Conservation (phyloP, 1,139 yeast species). For the Arxiozyma bovina region DNA sequence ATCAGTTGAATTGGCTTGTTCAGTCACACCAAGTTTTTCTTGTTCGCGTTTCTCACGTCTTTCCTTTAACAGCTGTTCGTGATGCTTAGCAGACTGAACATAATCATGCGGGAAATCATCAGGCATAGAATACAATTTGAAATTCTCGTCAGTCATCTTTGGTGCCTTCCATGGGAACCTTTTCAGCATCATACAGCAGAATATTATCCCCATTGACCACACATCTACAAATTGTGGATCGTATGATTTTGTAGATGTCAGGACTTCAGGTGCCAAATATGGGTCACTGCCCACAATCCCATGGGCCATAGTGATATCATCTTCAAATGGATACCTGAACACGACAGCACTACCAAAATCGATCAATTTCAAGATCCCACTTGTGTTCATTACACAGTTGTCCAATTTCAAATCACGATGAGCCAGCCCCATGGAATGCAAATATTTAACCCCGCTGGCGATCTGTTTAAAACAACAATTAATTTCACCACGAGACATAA, state of each 20-base stretch:
- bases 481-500: constrained; percentile 76
- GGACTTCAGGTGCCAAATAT: constrained; percentile 92
- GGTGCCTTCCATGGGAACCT: constrained; percentile 98
- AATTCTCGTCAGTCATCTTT: constrained; percentile 75
- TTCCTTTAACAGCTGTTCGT: constrained; percentile 35
- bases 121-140: constrained; percentile 45
- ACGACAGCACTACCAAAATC: constrained; percentile 97
- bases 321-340: constrained; percentile 84
- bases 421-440: constrained; percentile 84
- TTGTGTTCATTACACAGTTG: constrained; percentile 79
- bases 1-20: not conserved
- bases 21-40: not conserved
- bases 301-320: constrained; percentile 66
- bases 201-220: constrained; percentile 93
- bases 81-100: constrained; percentile 41
- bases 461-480: constrained; percentile 88
- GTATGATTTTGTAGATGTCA: constrained; percentile 56
- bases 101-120: constrained; percentile 39
- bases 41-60: constrained; percentile 21
- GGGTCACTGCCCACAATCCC: constrained; percentile 99
- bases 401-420: constrained; percentile 93
- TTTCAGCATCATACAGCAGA: constrained; percentile 89
- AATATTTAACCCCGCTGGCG: constrained; percentile 69
- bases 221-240: constrained; percentile 91
- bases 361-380: constrained; percentile 83